These are phyloP conservation scores for Rhizoclosmatium globosum DNA, from an alignment of 192 early-diverging fungal species.

Conservation along the genomic window DNA sequence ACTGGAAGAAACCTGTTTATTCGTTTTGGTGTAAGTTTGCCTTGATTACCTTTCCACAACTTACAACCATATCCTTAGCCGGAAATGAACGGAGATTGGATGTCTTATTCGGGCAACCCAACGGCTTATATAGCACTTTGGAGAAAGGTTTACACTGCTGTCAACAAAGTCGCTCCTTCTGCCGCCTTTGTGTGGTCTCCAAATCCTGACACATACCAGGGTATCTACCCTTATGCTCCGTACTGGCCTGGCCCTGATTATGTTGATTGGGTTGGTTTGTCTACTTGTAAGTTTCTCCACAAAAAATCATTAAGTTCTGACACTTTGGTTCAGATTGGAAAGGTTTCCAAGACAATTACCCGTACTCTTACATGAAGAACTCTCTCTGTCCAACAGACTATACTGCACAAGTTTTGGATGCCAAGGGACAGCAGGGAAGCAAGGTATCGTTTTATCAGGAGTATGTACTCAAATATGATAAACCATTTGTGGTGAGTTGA, in stretches of 20 bases:
- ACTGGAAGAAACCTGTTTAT: conserved; percentile 15
- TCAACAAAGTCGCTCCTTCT: neutral
- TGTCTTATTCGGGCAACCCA: conserved; percentile 10
- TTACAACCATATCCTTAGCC: neutral
- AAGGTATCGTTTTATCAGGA: conserved; percentile 28
- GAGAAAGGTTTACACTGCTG: neutral
- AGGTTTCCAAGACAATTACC: conserved; percentile 18
- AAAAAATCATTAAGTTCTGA: neutral
- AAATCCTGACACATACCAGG: neutral
- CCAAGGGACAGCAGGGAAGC: neutral
- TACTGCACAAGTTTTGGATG: conserved; percentile 25
- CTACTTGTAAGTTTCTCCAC: neutral
- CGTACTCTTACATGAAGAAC: conserved; percentile 4
- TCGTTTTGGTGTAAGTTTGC: neutral
- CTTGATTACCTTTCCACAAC: neutral
- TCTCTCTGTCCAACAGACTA: conserved; percentile 6
- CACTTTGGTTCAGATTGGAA: conserved; percentile 3
- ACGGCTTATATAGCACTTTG: conserved; percentile 8
- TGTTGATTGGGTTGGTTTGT: conserved; percentile 43
- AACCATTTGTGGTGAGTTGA: conserved; percentile 16
- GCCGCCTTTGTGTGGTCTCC: conserved; percentile 23
- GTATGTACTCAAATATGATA: conserved; percentile 12
- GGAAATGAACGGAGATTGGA: conserved; percentile 27
- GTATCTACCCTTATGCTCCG: neutral
- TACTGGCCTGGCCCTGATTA: conserved; percentile 38